phyloP scores from a whole-genome alignment of 1,284 basidiomycete species.

The Cutaneotrichosporon arboriforme region DNA sequence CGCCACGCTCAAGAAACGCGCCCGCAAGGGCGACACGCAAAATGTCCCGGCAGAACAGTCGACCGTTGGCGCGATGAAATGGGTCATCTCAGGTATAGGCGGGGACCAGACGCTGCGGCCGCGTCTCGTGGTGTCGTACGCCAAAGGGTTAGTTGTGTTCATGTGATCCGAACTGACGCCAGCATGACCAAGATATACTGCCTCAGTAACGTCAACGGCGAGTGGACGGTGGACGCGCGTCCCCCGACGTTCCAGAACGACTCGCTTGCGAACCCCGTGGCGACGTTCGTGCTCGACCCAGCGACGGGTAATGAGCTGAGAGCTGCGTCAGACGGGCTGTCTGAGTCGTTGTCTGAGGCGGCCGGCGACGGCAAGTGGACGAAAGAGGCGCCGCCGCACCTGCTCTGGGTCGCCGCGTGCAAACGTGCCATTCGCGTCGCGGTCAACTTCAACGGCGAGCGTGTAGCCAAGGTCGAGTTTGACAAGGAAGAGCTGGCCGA shows the following conservation, averaged over 20 bases:
- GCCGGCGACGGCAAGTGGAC: constrained; percentile 18
- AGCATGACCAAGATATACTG: constrained; percentile 56
- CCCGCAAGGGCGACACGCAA: constrained; percentile 42
- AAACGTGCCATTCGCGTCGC: constrained; percentile 41
- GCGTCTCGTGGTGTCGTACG: constrained; percentile 59
- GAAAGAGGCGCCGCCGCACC: constrained; percentile 40
- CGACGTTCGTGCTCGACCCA: constrained; percentile 60
- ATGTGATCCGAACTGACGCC: constrained; percentile 16
- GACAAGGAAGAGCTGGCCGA: constrained; percentile 54
- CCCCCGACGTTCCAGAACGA: constrained; percentile 46
- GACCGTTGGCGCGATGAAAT: constrained; percentile 56
- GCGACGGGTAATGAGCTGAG: constrained; percentile 54
- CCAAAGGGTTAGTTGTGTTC: constrained; percentile 53
- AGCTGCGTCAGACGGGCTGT: constrained; percentile 19
- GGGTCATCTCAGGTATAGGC: constrained; percentile 59
- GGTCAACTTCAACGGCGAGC: constrained; percentile 48
- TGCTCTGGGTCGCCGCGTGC: constrained; percentile 51
- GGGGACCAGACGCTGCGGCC: constrained; percentile 57
- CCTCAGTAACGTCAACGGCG: constrained; percentile 50
- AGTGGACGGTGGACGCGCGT: constrained; percentile 57
- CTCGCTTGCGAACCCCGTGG: constrained; percentile 54
- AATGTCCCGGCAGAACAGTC: constrained; percentile 41
- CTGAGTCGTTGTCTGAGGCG: constrained; percentile 17
- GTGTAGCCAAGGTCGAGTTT: constrained; percentile 52
- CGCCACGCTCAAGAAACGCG: constrained; percentile 42